Evolutionary conservation across 2,329 filamentous ascomycete species (phyloP).

Genomic region (Fusarium ambrosium): DNA sequence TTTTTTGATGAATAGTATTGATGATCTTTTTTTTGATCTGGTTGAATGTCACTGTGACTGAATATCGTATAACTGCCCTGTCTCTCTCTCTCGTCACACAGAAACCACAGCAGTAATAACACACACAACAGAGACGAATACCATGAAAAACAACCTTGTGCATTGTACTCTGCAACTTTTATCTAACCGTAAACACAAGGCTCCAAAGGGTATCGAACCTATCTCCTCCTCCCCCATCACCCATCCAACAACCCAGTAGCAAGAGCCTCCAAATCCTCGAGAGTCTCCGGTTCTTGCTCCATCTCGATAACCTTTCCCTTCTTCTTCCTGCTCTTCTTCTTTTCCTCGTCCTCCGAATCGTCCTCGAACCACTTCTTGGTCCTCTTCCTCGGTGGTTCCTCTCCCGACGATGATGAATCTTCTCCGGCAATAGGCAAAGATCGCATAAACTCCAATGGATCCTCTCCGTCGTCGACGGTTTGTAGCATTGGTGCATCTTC

Average conservation of each 20-base stretch:
- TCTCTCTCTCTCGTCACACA: neutral
- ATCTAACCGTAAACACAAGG: constrained; percentile 35
- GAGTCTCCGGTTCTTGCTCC: constrained; percentile 78
- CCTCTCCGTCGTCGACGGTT: constrained; percentile 46
- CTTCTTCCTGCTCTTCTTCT: constrained; percentile 55
- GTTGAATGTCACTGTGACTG: neutral
- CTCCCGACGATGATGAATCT: constrained; percentile 42
- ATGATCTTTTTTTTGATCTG: constrained; percentile 4
- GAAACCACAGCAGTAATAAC: neutral
- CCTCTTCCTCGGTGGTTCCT: constrained; percentile 65
- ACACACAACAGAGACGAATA: neutral
- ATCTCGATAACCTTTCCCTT: constrained; percentile 66
- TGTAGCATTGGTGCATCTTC: constrained; percentile 52
- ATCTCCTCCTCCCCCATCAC: constrained; percentile 39
- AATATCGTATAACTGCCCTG: neutral
- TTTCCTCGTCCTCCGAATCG: constrained; percentile 68
- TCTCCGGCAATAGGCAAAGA: constrained; percentile 67
- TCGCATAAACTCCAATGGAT: constrained; percentile 67
- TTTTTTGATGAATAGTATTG: constrained; percentile 23
- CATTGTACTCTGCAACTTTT: constrained; percentile 35
- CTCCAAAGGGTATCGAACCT: constrained; percentile 48
- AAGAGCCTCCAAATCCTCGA: constrained; percentile 83
- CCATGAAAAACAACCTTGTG: constrained; percentile 17
- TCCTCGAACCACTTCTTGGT: constrained; percentile 86
- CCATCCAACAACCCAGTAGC: constrained; percentile 78